A percentile compares a stretch with the other conserved stretches of the same genome.
Conservation (phyloP, 176 grass and related monocot species). For the Tillandsia leiboldiana region DNA sequence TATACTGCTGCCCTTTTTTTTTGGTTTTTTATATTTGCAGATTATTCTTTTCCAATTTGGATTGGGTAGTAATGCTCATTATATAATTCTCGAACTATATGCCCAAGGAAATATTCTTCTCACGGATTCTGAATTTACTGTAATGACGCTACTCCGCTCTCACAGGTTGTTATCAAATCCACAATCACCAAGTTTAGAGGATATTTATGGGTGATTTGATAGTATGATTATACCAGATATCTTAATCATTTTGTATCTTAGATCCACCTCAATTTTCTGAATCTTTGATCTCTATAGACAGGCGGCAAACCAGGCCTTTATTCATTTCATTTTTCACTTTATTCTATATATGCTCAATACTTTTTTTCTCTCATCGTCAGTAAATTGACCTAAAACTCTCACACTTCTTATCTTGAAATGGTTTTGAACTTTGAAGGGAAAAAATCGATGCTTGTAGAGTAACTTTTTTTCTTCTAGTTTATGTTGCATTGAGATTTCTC, state of each 20-base stretch:
- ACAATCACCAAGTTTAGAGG: not conserved
- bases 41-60: conserved; percentile 95
- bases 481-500: not conserved
- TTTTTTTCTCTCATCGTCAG: too few species aligned
- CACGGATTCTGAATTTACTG: conserved; percentile 72
- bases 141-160: conserved; percentile 93
- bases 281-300: too few species aligned
- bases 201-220: not conserved
- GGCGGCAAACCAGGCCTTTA: too few species aligned
- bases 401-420: not conserved
- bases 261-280: not conserved
- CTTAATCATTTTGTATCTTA: not conserved
- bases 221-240: not conserved
- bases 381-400: not conserved
- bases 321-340: too few species aligned
- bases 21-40: conserved; percentile 30
- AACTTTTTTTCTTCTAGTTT: not conserved
- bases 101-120: conserved; percentile 97
- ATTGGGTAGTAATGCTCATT: conserved; percentile 73
- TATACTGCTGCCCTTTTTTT: conserved; percentile 12
- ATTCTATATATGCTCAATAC: too few species aligned
- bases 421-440: not conserved
- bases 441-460: not conserved
- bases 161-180: conserved; percentile 51
- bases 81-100: conserved; percentile 81